phyloP scores from a whole-genome alignment of 108 stramenopile species.

The Skeletonema potamos region DNA sequence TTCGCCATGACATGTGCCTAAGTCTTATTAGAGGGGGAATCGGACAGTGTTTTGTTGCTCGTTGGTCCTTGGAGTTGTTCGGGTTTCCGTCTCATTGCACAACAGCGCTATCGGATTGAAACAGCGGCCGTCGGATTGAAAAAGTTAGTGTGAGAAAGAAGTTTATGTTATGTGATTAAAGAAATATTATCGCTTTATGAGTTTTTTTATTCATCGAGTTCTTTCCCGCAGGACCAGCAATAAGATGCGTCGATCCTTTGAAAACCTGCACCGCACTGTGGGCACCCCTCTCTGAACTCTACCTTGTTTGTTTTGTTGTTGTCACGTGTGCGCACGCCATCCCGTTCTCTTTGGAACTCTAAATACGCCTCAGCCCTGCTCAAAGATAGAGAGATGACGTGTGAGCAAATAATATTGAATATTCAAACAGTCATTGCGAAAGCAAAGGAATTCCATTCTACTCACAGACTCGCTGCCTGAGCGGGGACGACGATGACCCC shows the following conservation, averaged over 20 bases:
- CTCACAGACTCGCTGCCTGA: slow-evolving; percentile 53
- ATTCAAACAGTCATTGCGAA: background rate
- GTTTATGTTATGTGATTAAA: background rate
- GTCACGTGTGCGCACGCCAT: background rate
- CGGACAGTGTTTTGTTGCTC: background rate
- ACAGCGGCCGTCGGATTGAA: too few relatives aligned
- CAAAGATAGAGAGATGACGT: background rate
- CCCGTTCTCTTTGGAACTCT: slow-evolving; percentile 43
- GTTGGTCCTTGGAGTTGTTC: background rate
- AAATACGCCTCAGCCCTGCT: slow-evolving; percentile 30
- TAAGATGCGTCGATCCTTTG: slow-evolving; percentile 53
- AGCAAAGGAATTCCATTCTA: background rate
- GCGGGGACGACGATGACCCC: slow-evolving; percentile 82
- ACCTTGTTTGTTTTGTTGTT: slow-evolving; percentile 11
- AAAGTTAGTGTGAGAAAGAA: background rate
- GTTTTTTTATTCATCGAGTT: slow-evolving; percentile 16
- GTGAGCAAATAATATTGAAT: background rate
- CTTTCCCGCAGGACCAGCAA: slow-evolving; percentile 63
- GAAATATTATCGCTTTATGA: background rate
- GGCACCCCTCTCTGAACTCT: slow-evolving; percentile 25
- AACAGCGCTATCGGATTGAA: too few relatives aligned
- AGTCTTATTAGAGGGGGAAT: background rate
- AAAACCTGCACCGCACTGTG: slow-evolving; percentile 53
- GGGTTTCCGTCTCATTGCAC: background rate
- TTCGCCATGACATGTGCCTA: background rate